Percentiles rank a stretch among this genome's conserved stretches.
These are phyloP conservation scores for Acanthamoeba culbertsoni DNA, from an alignment of 208 protist genomes.

Conservation along the genomic window DNA sequence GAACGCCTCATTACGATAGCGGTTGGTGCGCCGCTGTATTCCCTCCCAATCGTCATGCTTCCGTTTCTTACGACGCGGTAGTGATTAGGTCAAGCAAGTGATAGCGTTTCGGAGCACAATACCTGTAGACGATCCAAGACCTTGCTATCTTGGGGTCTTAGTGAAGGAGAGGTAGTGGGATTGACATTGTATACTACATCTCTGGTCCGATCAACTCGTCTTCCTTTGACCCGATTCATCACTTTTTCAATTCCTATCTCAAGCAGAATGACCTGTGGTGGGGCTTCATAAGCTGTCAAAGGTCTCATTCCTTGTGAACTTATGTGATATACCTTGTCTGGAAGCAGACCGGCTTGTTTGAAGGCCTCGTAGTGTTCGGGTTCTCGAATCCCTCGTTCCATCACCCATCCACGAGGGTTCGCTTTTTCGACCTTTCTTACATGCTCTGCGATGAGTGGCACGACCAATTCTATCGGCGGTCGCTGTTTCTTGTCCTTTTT, in stretches of 20 bases:
- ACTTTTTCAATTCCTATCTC: not conserved
- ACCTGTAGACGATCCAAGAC: not conserved
- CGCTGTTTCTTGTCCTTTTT: conserved; percentile 41
- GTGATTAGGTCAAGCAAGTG: not conserved
- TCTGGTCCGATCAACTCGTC: not conserved
- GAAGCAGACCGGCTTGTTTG: not conserved
- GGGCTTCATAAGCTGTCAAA: not conserved
- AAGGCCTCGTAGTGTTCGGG: not conserved
- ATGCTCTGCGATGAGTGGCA: conserved; percentile 15
- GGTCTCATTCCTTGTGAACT: not conserved
- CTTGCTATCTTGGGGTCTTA: not conserved
- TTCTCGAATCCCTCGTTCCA: conserved; percentile 31
- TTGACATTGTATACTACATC: not conserved
- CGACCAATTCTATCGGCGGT: conserved; percentile 2
- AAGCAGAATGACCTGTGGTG: conserved; percentile 1
- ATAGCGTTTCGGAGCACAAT: not conserved
- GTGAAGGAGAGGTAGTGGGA: not conserved
- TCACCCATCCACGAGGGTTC: conserved; percentile 48
- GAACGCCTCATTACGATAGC: not conserved
- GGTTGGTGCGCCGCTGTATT: not conserved
- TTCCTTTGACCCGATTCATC: not conserved
- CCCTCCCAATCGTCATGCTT: not conserved
- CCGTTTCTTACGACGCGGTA: not conserved
- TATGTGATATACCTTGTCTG: conserved; percentile 32
- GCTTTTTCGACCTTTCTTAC: not conserved